Evolutionary conservation across 148 eudicot species (phyloP).

Genomic region (Fagopyrum esculentum): DNA sequence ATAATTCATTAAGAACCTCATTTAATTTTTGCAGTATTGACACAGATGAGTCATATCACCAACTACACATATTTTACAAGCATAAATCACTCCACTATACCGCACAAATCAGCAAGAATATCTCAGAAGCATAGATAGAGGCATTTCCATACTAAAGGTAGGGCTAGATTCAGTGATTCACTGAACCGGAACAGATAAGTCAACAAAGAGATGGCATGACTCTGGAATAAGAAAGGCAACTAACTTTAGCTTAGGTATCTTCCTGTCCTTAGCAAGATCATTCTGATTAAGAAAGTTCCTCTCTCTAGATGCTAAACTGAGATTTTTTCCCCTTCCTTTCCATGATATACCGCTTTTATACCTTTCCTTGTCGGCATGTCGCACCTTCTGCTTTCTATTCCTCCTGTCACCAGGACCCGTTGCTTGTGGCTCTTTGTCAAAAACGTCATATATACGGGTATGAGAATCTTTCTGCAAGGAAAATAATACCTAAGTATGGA

Average conservation of each 20-base stretch:
- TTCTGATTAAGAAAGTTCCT: background rate
- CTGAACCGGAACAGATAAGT: background rate
- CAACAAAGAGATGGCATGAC: background rate
- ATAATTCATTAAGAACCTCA: background rate
- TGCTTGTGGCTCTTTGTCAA: slow-evolving; percentile 21
- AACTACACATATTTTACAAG: background rate
- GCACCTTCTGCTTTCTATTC: slow-evolving; percentile 17
- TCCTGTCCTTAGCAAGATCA: background rate
- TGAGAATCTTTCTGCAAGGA: slow-evolving; percentile 12
- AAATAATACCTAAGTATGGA: background rate
- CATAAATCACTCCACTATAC: background rate
- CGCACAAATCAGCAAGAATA: background rate
- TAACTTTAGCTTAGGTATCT: background rate
- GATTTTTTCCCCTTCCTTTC: slow-evolving; percentile 17
- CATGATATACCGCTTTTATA: slow-evolving; percentile 13
- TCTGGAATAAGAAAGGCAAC: slow-evolving; percentile 10
- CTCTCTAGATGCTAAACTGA: background rate
- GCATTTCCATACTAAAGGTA: background rate
- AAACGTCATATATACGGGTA: slow-evolving; percentile 19
- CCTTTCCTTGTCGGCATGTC: slow-evolving; percentile 14
- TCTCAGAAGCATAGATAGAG: background rate
- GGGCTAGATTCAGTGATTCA: background rate
- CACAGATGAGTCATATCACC: background rate
- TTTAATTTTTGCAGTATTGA: background rate
- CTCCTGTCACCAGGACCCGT: slow-evolving; percentile 21